Evolutionary conservation across 176 grass and related monocot genomes (phyloP).

Genomic region (Aegilops longissima): DNA sequence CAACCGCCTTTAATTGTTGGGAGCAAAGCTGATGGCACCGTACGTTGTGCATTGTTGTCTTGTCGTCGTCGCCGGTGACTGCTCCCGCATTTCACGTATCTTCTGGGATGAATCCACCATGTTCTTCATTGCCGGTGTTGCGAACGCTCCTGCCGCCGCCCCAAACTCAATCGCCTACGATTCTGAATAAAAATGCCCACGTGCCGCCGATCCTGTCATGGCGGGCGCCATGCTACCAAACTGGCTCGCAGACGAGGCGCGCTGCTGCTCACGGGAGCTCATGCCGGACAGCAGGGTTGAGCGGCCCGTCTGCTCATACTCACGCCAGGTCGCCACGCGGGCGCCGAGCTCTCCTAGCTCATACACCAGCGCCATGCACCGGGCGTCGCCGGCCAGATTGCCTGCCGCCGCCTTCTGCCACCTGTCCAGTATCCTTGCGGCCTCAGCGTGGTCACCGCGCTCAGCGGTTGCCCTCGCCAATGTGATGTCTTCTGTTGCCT

Average conservation of each 20-base stretch:
- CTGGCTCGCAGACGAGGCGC: conserved; percentile 39
- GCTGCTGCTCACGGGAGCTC: conserved; percentile 60
- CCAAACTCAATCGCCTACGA: neutral
- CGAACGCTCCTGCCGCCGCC: neutral
- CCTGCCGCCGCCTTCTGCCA: neutral
- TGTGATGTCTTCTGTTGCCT: conserved; percentile 1
- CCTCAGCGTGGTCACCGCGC: conserved; percentile 32
- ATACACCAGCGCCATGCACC: conserved; percentile 14
- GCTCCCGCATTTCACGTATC: conserved; percentile 14
- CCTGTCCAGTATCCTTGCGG: conserved; percentile 26
- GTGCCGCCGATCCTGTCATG: neutral
- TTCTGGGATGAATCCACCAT: conserved; percentile 46
- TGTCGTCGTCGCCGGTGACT: neutral
- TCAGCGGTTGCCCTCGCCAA: conserved; percentile 37
- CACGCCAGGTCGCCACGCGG: conserved; percentile 37
- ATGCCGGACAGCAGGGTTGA: conserved; percentile 49
- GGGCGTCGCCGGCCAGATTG: conserved; percentile 13
- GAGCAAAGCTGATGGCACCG: neutral
- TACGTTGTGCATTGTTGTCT: no score
- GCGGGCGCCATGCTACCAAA: neutral
- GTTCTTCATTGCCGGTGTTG: conserved; percentile 59
- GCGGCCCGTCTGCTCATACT: conserved; percentile 49
- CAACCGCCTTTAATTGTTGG: no score
- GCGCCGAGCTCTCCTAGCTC: conserved; percentile 53
- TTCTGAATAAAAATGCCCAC: no score